phyloP scores from a whole-genome alignment of 2,329 filamentous ascomycete species.

The Aspergillus quadricinctus region DNA sequence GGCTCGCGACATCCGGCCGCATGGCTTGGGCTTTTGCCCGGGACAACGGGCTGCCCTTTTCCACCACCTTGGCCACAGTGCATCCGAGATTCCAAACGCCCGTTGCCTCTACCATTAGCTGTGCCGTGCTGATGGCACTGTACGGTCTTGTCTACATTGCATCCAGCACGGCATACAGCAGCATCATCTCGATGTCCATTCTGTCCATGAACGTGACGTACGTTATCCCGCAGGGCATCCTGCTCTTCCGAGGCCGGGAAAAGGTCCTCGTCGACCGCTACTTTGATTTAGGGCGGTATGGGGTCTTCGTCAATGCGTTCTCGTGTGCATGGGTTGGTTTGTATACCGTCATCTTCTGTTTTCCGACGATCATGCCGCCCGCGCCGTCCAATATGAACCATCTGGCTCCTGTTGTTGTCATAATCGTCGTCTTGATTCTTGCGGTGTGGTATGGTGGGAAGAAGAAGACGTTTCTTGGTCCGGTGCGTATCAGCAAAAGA shows the following conservation, averaged over 20 bases:
- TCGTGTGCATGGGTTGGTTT: slow-evolving; percentile 43
- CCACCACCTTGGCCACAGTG: slow-evolving; percentile 13
- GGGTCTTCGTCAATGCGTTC: slow-evolving; percentile 37
- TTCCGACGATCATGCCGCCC: slow-evolving; percentile 40
- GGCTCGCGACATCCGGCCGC: slow-evolving; percentile 10
- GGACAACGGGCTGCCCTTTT: slow-evolving; percentile 14
- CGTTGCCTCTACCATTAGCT: slow-evolving; percentile 41
- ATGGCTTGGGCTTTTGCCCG: slow-evolving; percentile 9
- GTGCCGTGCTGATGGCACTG: slow-evolving; percentile 42
- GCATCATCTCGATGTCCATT: slow-evolving; percentile 35
- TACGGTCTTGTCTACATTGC: slow-evolving; percentile 31
- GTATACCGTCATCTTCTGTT: slow-evolving; percentile 45
- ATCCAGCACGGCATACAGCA: slow-evolving; percentile 40
- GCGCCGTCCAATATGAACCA: slow-evolving; percentile 48
- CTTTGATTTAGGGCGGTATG: slow-evolving; percentile 32
- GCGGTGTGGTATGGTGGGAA: background rate
- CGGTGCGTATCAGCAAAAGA: background rate
- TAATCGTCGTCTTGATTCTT: background rate
- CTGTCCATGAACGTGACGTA: slow-evolving; percentile 37
- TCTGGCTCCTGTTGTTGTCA: slow-evolving; percentile 10
- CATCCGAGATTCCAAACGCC: slow-evolving; percentile 20
- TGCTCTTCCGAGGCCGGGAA: slow-evolving; percentile 36
- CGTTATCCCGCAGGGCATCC: slow-evolving; percentile 40
- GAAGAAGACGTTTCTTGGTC: background rate
- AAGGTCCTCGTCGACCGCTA: slow-evolving; percentile 17